These are phyloP conservation scores for Cinnamomum chago DNA, from an alignment of 164 flowering plant genomes.

Conservation along the genomic window DNA sequence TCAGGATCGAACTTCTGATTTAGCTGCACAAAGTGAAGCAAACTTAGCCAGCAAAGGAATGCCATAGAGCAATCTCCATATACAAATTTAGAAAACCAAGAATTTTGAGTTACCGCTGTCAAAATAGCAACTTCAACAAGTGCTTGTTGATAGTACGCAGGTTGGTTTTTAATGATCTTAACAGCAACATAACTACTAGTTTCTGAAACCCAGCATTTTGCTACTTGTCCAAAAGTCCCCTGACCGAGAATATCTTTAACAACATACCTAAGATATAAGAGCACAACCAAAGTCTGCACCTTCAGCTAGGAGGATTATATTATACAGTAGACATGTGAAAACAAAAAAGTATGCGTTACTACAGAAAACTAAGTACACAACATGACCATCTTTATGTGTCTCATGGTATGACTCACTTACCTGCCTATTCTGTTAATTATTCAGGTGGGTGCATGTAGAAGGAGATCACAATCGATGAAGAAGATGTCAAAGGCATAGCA, in stretches of 20 bases:
- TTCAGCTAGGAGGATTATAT: not conserved
- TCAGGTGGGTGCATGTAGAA: too few relatives aligned
- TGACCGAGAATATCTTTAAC: conserved; percentile 98
- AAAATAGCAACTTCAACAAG: conserved; percentile 93
- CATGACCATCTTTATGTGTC: not conserved
- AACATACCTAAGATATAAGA: conserved; percentile 49
- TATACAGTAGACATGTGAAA: not conserved
- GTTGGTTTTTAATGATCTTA: conserved; percentile 91
- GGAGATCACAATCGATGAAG: too few relatives aligned
- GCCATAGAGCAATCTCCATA: conserved; percentile 5
- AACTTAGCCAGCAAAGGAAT: conserved; percentile 1
- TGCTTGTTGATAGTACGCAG: conserved; percentile 97
- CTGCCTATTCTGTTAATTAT: too few relatives aligned
- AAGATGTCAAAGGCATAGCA: too few relatives aligned
- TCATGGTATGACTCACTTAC: too few relatives aligned
- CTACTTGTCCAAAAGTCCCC: conserved; percentile 99
- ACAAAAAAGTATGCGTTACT: not conserved
- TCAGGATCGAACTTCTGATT: conserved; percentile 92
- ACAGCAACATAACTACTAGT: conserved; percentile 77
- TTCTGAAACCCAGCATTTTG: conserved; percentile 90
- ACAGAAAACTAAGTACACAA: too few relatives aligned
- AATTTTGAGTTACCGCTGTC: conserved; percentile 46
- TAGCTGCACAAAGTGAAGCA: conserved; percentile 48
- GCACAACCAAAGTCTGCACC: not conserved
- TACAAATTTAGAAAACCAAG: not conserved